Percentiles rank a stretch among this genome's conserved stretches.
Evolutionary conservation across 192 early-diverging fungal species (phyloP).

Genomic region (Linnemannia exigua): DNA sequence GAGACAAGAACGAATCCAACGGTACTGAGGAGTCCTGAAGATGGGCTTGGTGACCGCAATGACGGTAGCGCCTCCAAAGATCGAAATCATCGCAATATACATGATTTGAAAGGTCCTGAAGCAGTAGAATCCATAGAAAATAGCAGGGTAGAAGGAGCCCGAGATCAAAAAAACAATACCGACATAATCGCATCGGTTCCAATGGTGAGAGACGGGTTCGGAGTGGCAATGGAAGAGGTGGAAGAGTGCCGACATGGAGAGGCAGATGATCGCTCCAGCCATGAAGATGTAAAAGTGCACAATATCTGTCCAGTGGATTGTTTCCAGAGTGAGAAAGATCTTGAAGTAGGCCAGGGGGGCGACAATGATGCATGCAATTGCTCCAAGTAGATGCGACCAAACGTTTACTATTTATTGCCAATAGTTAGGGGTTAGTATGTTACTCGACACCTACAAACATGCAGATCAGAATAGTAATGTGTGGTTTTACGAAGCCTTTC

Average conservation of each 20-base stretch:
- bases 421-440: background rate
- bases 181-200: conserved; percentile 95
- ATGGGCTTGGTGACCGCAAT: conserved; percentile 70
- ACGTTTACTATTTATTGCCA: conserved; percentile 75
- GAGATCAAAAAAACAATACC: conserved; percentile 90
- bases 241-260: conserved; percentile 84
- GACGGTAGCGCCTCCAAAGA: conserved; percentile 75
- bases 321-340: conserved; percentile 55
- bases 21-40: conserved; percentile 82
- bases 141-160: conserved; percentile 67
- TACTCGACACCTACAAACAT: too few species aligned
- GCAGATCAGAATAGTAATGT: background rate
- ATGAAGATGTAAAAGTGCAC: conserved; percentile 83
- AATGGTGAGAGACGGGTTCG: conserved; percentile 62
- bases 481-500: background rate
- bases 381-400: conserved; percentile 87
- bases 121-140: conserved; percentile 70
- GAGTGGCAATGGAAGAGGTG: conserved; percentile 93
- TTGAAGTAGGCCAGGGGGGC: conserved; percentile 63
- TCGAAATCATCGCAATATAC: conserved; percentile 72
- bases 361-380: conserved; percentile 67
- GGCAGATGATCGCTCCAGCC: conserved; percentile 80
- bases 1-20: conserved; percentile 80
- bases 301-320: conserved; percentile 73
- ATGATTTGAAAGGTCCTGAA: conserved; percentile 54